A percentile compares a stretch with the other conserved stretches of the same genome.
Conservation (phyloP, 768 basidiomycete genomes). For the Tremella yokohamensis region DNA sequence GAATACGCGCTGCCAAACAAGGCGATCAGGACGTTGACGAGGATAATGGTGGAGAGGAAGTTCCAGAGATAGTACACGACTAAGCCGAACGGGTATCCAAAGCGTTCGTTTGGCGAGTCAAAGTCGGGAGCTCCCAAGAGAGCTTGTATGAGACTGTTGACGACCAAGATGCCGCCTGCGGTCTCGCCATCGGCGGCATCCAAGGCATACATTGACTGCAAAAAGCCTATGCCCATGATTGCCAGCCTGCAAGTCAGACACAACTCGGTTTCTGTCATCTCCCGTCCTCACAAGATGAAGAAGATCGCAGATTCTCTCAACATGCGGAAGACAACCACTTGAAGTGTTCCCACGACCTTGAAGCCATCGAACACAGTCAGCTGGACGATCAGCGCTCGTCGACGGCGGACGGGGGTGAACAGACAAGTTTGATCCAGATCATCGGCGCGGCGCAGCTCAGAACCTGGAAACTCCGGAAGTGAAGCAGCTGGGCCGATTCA, state of each 20-base stretch:
- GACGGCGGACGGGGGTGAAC: neutral
- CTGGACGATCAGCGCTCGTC: slow-evolving; percentile 17
- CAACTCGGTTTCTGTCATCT: neutral
- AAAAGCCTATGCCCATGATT: slow-evolving; percentile 77
- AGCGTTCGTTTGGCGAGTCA: slow-evolving; percentile 45
- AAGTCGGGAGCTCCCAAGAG: slow-evolving; percentile 62
- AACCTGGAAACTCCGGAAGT: slow-evolving; percentile 75
- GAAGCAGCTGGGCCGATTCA: slow-evolving; percentile 48
- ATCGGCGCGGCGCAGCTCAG: slow-evolving; percentile 82
- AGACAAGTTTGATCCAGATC: slow-evolving; percentile 61
- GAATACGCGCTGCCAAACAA: slow-evolving; percentile 88
- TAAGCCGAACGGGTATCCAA: slow-evolving; percentile 57
- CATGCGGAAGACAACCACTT: slow-evolving; percentile 90
- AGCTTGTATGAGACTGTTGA: slow-evolving; percentile 72
- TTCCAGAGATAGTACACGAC: slow-evolving; percentile 84
- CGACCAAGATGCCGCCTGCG: slow-evolving; percentile 58
- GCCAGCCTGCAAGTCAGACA: slow-evolving; percentile 55
- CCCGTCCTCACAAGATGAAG: slow-evolving; percentile 66
- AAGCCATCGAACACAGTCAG: slow-evolving; percentile 49
- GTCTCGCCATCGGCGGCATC: slow-evolving; percentile 82
- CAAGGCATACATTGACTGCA: slow-evolving; percentile 79
- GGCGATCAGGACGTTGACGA: slow-evolving; percentile 93
- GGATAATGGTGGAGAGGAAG: slow-evolving; percentile 71
- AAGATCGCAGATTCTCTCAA: slow-evolving; percentile 80
- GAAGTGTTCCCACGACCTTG: slow-evolving; percentile 72